Evolutionary conservation across 352 stramenopile species (phyloP), one percentile per base, ranked within the genome.

Genomic region (Pythium volutum): DNA sequence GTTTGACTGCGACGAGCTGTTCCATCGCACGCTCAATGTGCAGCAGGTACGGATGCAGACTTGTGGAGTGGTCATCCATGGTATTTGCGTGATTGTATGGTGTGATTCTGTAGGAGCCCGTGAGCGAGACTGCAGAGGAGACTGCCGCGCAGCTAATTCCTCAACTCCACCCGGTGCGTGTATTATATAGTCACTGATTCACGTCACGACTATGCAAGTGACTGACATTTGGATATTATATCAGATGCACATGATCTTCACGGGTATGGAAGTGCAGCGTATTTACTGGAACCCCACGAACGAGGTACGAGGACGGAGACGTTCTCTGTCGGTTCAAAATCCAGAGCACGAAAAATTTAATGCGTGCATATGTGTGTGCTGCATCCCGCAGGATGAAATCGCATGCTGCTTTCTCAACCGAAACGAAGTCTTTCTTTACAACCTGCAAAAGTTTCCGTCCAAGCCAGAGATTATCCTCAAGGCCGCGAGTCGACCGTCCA

Each of bases 1-100:
- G 26, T 93, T 82, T 62, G 84, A 93, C 64, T 93, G 89, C 59
- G 84, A 93, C 63, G 82, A 89, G 47, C 68, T 88, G 31, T 89
- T 84, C 27, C 70, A 88, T 51, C 75, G 67, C 38, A 83, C 62
- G 45, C 67, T 91, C 22, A 89, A 88, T 38, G 42, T 84, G 7
- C 69, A 64, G 36, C 77, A 87, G 50, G 62, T 84, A 12, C 12
- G 39, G 7, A 8, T 11, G n/a, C 10, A 48, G 22, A 48, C 2
- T 48, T 1, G n/a, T 48, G n/a, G 9, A 29, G 2, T 27, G 31
- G 31, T n/a, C n/a, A n/a, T n/a, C n/a, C n/a, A n/a, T n/a, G n/a
- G n/a, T n/a, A n/a, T 45, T 18, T 45, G 18, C 2, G 18, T 8
- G 22, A 43, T 10, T 43, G 18, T 43, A 10, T 43, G 36, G n/a